These are phyloP conservation scores for Metschnikowia peoriensis DNA, from an alignment of 805 yeast species.

Conservation along the genomic window DNA sequence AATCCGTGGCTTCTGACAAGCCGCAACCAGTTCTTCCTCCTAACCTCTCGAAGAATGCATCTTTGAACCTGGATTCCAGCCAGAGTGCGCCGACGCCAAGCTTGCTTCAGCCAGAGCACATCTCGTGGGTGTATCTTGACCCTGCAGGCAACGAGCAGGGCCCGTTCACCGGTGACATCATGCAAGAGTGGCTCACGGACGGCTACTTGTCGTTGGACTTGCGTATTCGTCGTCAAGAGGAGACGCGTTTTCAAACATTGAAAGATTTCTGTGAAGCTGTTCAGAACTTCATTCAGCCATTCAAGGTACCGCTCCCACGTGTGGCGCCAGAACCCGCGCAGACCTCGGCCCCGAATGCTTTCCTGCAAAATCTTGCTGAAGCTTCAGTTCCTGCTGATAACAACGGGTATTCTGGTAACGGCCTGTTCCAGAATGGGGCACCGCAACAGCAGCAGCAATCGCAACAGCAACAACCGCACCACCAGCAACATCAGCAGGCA, in stretches of 20 bases:
- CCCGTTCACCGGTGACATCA: constrained; percentile 68
- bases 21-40: background rate
- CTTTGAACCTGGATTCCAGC: background rate
- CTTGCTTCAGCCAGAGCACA: constrained; percentile 23
- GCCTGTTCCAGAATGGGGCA: constrained; percentile 5
- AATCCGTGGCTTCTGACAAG: background rate
- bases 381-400: constrained; percentile 4
- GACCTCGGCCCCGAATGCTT: constrained; percentile 3
- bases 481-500: constrained; percentile 7
- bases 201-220: constrained; percentile 58
- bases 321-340: constrained; percentile 2
- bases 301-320: constrained; percentile 54
- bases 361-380: constrained; percentile 3
- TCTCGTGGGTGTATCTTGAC: constrained; percentile 74
- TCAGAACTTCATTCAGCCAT: constrained; percentile 56
- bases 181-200: constrained; percentile 75
- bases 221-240: constrained; percentile 58
- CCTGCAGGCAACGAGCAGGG: constrained; percentile 73
- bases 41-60: background rate
- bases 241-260: constrained; percentile 48
- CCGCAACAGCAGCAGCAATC: constrained; percentile 2
- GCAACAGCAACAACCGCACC: too few species aligned
- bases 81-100: background rate
- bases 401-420: constrained; percentile 2
- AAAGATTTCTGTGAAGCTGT: constrained; percentile 50